Evolutionary conservation across 2,329 filamentous ascomycete genomes (phyloP).

Genomic region (Monosporascus sp.): DNA sequence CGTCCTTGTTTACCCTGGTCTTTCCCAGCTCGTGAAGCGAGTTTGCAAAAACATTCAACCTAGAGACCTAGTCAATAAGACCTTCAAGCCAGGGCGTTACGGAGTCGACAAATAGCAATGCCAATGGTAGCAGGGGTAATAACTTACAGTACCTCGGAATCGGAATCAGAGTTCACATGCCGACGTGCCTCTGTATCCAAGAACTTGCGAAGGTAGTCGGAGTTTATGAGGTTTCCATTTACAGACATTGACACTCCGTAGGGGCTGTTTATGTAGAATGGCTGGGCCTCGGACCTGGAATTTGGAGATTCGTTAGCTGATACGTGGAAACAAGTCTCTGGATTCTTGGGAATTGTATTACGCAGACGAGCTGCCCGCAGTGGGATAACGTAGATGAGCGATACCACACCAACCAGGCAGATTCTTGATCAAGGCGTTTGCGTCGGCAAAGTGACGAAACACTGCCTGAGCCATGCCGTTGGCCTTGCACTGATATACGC

Average conservation of each 20-base stretch:
- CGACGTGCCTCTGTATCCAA: constrained; percentile 22
- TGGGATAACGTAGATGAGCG: constrained; percentile 75
- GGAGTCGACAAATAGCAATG: too few species aligned
- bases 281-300: constrained; percentile 64
- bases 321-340: too few species aligned
- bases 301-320: background rate
- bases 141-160: constrained; percentile 68
- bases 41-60: constrained; percentile 80
- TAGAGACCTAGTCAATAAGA: constrained; percentile 10
- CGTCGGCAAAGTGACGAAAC: constrained; percentile 54
- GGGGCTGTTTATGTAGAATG: constrained; percentile 71
- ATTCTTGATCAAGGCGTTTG: background rate
- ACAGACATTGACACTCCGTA: constrained; percentile 70
- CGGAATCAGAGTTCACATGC: constrained; percentile 51
- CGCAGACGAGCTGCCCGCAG: constrained; percentile 63
- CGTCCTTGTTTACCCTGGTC: constrained; percentile 70
- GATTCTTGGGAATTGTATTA: background rate
- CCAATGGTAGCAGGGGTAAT: background rate
- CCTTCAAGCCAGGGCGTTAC: background rate
- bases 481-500: constrained; percentile 72
- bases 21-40: constrained; percentile 78
- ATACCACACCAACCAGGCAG: too few species aligned
- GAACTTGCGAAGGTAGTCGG: constrained; percentile 57
- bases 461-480: constrained; percentile 73
- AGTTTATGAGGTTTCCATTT: constrained; percentile 74